These are phyloP conservation scores for Pelargonium australe DNA, from an alignment of 441 rosid species.

Conservation along the genomic window DNA sequence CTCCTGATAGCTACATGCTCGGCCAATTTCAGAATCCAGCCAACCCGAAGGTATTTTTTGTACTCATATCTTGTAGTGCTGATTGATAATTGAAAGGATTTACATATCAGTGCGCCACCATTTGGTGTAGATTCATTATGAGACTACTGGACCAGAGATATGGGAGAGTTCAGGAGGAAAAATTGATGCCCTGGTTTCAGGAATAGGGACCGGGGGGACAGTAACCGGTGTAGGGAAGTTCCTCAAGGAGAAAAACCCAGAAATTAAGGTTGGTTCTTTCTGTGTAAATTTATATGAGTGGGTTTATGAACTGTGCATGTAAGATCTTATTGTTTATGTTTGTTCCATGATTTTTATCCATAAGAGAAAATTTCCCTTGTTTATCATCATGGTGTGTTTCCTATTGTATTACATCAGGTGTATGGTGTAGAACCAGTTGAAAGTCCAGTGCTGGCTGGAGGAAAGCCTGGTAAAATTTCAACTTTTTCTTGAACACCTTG, in stretches of 20 bases:
- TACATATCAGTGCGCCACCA: neutral
- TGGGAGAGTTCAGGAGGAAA: conserved; percentile 73
- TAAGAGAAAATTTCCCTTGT: neutral
- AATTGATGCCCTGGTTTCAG: conserved; percentile 61
- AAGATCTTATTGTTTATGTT: neutral
- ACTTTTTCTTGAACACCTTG: neutral
- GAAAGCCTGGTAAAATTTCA: conserved; percentile 42
- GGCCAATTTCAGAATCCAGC: conserved; percentile 51
- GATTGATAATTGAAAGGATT: conserved; percentile 3
- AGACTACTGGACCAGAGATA: conserved; percentile 81
- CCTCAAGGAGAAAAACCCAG: conserved; percentile 67
- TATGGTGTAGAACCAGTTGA: conserved; percentile 66
- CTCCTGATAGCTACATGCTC: conserved; percentile 51
- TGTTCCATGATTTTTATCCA: neutral
- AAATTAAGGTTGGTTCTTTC: conserved; percentile 45
- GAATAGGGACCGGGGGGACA: conserved; percentile 82
- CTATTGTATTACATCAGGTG: conserved; percentile 29
- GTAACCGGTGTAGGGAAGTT: conserved; percentile 66
- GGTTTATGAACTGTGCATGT: neutral
- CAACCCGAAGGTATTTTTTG: conserved; percentile 45
- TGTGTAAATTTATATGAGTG: neutral
- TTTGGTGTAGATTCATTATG: conserved; percentile 57
- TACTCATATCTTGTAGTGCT: neutral
- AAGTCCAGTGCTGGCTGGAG: conserved; percentile 71
- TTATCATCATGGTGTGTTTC: conserved; percentile 9